These are phyloP conservation scores for Rhodomyrtus tomentosa DNA, from an alignment of 345 rosid species.

Conservation along the genomic window DNA sequence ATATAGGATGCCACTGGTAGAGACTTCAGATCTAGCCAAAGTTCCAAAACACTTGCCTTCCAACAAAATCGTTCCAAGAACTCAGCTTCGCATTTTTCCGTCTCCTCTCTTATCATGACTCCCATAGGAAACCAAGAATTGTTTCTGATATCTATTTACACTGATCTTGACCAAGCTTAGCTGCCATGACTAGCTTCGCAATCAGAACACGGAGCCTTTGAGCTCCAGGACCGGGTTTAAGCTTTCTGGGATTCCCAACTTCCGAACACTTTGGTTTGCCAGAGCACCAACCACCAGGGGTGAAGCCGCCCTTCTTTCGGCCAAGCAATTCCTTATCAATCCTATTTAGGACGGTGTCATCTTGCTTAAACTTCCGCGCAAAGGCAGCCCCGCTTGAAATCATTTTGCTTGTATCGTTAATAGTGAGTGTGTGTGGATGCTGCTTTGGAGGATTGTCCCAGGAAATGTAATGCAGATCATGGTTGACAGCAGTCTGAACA, in stretches of 20 bases:
- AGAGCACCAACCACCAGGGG: constrained; percentile 96
- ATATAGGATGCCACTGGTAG: background rate
- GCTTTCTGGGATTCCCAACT: constrained; percentile 49
- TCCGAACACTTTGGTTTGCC: constrained; percentile 56
- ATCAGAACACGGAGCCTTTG: constrained; percentile 50
- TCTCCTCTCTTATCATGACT: background rate
- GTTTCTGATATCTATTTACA: constrained; percentile 49
- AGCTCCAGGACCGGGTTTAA: constrained; percentile 75
- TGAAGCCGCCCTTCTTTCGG: constrained; percentile 47
- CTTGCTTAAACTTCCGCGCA: constrained; percentile 66
- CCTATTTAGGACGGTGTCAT: constrained; percentile 48
- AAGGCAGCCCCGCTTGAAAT: constrained; percentile 75
- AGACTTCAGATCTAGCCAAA: background rate
- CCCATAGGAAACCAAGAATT: background rate
- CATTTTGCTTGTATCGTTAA: constrained; percentile 61
- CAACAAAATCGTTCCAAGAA: background rate
- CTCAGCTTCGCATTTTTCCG: background rate
- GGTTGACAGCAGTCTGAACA: constrained; percentile 58
- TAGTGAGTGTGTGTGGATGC: constrained; percentile 74
- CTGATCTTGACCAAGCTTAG: constrained; percentile 38
- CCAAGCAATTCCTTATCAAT: constrained; percentile 65
- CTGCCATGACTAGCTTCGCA: constrained; percentile 31
- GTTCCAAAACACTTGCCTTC: background rate
- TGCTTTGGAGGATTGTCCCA: constrained; percentile 95
- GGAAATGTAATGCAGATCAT: constrained; percentile 86